phyloP scores from a whole-genome alignment of 495 filamentous ascomycete genomes.

The Margaritispora aquatica region DNA sequence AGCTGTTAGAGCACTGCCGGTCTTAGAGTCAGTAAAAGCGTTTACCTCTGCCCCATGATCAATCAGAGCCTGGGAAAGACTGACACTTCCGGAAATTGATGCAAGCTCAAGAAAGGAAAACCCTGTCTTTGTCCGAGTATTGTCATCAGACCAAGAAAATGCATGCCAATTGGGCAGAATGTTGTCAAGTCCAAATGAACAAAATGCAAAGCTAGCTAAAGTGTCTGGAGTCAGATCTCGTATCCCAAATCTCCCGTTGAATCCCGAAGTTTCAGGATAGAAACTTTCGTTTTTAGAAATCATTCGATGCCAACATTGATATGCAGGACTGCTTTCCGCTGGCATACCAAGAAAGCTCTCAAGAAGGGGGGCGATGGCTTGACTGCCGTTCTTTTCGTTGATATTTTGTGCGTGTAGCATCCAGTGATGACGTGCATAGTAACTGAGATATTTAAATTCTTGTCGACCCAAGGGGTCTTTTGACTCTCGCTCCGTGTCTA shows the following conservation, averaged over 20 bases:
- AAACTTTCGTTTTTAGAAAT: not conserved
- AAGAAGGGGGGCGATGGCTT: conserved; percentile 8
- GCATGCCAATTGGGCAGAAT: not conserved
- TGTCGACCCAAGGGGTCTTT: not conserved
- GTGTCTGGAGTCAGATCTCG: not conserved
- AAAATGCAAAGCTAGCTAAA: not conserved
- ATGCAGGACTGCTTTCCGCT: conserved; percentile 25
- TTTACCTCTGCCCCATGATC: conserved; percentile 6
- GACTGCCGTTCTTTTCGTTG: not conserved
- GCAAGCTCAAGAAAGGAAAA: not conserved
- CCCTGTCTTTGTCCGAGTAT: not conserved
- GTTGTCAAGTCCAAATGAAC: not conserved
- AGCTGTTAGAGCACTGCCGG: not conserved
- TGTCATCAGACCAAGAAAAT: not conserved
- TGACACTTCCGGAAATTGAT: not conserved
- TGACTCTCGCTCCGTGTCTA: too few species aligned
- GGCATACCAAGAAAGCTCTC: conserved; percentile 29
- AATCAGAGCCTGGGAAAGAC: not conserved
- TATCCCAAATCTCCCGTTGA: too few species aligned
- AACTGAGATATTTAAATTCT: not conserved
- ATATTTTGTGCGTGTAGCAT: not conserved
- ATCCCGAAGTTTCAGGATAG: too few species aligned
- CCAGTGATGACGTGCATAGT: not conserved
- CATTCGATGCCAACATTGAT: conserved; percentile 7
- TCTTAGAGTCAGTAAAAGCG: not conserved